Percentiles rank a stretch among this genome's conserved stretches.
Evolutionary conservation across 2,329 filamentous ascomycete species (phyloP).

Genomic region (Neophaeococcomyces aloes): DNA sequence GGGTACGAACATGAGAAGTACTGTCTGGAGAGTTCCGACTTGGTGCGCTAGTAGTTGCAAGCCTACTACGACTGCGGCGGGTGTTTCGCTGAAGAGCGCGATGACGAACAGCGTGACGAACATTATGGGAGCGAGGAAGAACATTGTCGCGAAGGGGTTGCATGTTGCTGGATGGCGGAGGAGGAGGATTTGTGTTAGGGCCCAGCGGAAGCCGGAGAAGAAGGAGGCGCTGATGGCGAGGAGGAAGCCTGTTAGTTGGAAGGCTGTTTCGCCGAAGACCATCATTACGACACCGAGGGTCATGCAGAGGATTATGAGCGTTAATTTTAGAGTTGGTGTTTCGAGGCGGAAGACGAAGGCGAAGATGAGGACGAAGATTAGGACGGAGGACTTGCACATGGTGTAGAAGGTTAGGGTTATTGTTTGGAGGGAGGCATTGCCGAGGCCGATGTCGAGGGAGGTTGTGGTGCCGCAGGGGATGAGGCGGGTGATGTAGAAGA

Average conservation of each 20-base stretch:
- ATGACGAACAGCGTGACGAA: conserved; percentile 71
- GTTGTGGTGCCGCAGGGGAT: conserved; percentile 87
- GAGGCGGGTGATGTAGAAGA: conserved; percentile 87
- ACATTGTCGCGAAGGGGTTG: conserved; percentile 94
- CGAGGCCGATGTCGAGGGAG: conserved; percentile 87
- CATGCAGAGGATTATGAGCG: conserved; percentile 83
- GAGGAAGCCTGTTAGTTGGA: conserved; percentile 74
- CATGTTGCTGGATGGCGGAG: conserved; percentile 88
- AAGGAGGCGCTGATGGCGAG: conserved; percentile 89
- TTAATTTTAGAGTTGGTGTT: conserved; percentile 71
- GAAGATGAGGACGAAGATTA: conserved; percentile 90
- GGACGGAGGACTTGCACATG: conserved; percentile 96
- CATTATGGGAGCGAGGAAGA: conserved; percentile 97
- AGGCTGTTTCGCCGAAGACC: conserved; percentile 90
- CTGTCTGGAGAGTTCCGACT: conserved; percentile 57
- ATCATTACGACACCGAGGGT: conserved; percentile 91
- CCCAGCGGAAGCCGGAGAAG: conserved; percentile 95
- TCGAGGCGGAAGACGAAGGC: conserved; percentile 91
- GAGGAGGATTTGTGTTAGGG: conserved; percentile 91
- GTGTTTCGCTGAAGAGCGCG: conserved; percentile 76
- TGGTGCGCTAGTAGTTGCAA: conserved; percentile 52
- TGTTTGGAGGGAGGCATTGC: conserved; percentile 91
- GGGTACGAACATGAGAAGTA: conserved; percentile 74
- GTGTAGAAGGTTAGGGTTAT: conserved; percentile 97
- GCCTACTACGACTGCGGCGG: conserved; percentile 55